Base-by-base conservation (phyloP, 306 rosid species). In the Castanea crenata region DNA sequence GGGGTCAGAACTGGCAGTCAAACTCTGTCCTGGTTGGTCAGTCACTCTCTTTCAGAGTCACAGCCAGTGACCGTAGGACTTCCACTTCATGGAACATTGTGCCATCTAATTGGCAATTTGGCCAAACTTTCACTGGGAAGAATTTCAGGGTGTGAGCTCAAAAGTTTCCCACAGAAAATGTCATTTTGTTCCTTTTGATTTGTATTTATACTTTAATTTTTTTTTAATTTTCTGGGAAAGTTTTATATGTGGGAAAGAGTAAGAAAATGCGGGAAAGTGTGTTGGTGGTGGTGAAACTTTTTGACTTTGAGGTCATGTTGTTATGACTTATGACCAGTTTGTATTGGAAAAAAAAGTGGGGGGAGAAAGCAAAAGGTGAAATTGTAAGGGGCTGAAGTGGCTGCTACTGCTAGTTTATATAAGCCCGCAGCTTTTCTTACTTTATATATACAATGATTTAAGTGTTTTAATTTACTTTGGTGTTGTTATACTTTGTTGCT, bases 1-100 rank as follows among this genome's bases (percentile, higher is more conserved):
- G 95, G 98, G 98, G 98, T 69, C 98, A 93, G 76, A 93, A 93
- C 59, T 93, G 97, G 98, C 98, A 93, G 75, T 79, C 84, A 38
- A 74, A 76, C 44, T 6, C 76, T 0, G 7, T 84, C 21, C 57
- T 93, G 80, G 87, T 84, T 58, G 95, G 97, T 38, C 98, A 93
- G 88, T 85, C 97, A 67, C 89, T 93, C 12, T 93, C 98, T 0
- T 93, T 93, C 75, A 91, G 93, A 74, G 89, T 93, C 57, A 91
- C 90, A 73, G 86, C 83, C 80, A 90, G 97, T 77, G 98, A 93
- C 78, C 82, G 88, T 0, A 92, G 95, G 70, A 81, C 88, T 27
- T 73, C 96, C 85, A 89, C 97, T 18, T 90, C 97, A 0, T 86
- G 77, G 91, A 92, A 93, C 84, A 51, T 90, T 6, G 90, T 64